Base-by-base conservation (phyloP, 2,329 filamentous ascomycete genomes). In the Emmonsia crescens region DNA sequence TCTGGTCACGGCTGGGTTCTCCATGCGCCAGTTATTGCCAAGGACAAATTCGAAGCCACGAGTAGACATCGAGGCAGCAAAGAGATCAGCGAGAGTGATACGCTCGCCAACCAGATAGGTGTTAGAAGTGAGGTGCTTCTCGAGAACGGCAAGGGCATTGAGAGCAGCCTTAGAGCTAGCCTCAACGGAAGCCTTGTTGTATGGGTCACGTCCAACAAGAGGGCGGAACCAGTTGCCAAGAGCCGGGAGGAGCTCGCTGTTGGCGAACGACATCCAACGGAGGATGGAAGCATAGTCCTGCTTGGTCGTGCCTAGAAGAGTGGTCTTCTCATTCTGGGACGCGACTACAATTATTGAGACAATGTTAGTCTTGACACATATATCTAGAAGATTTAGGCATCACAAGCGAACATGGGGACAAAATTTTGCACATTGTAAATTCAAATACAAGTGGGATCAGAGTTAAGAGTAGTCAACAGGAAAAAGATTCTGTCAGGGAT, bases 251-350 rank as follows among this genome's bases (percentile, higher is more conserved):
- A 96, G 76, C 83, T 99, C 93, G 64, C 80, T 77, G 86, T 97
- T 99, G 85, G 88, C 89, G 81, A 87, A 97, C 68, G 93, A 97
- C 88, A 96, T 87, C 94, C 94, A 99, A 80, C 89, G 90, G 76
- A 99, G 84, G 79, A 99, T 99, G 70, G 92, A 92, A 72, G 94
- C 94, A 79, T 97, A 93, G 86, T 99, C 94, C 84, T 99, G 93
- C 89, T 99, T 99, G 82, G 92, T 99, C 88, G 97, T 97, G 76
- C 94, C 94, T 72, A 99, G 87, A 69, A 99, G 91, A 70, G 91
- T 95, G 72, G 94, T 99, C 89, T 97, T 97, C 88, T 97, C 94
- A 79, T 99, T 99, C 83, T 99, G 94, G 71, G 94, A 97, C 73
- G 94, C 91, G 77, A 99, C 94, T 97, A 57, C 31, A 27, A 24